Base-by-base conservation (phyloP, 129 eudicot genomes). In the Lactuca saligna region DNA sequence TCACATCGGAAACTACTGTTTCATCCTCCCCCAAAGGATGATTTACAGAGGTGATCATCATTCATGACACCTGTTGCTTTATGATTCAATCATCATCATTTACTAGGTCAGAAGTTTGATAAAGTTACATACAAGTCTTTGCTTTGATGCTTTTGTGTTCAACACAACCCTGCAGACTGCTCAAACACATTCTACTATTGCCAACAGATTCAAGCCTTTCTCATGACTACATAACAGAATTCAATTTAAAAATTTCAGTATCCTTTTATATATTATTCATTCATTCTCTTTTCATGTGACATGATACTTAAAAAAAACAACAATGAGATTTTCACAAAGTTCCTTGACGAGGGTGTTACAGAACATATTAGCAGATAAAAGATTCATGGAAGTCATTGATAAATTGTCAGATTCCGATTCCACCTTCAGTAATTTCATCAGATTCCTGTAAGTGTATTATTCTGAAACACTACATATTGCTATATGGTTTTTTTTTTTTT, bases 1-100 rank as follows among this genome's bases (percentile, higher is more conserved):
- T 89, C 98, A 61, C 97, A 93, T 44, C 76, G 98, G 82, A 93
- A 93, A 71, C 74, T 93, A 69, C 74, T 93, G 75, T 93, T 93
- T 76, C 91, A 79, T 79, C 95, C 97, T 83, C 90, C 98, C 33
- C 68, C 88, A 53, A 76, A 82, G 82, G 97, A 89, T 38, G 98
- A 93, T 70, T 57, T 84, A 17, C 86, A 77, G 46, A 87, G 90
- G 98, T 93, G 61, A 64, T 73, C 51, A n/a, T 8, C 33, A n/a
- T n/a, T n/a, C n/a, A n/a, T n/a, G n/a, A n/a, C 9, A 63, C 10
- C 34, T 46, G 37, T 56, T 67, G 33, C 54, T 50, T 50, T 49
- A 7, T 46, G 54, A 14, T 49, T 17, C 54, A 3, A 64, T 64
- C 17, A 55, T 25, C 11, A 57, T 57, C 4, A 20, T 59, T 51